Evolutionary conservation across 495 filamentous ascomycete genomes (phyloP).

Genomic region (Wilcoxina mikolae): DNA sequence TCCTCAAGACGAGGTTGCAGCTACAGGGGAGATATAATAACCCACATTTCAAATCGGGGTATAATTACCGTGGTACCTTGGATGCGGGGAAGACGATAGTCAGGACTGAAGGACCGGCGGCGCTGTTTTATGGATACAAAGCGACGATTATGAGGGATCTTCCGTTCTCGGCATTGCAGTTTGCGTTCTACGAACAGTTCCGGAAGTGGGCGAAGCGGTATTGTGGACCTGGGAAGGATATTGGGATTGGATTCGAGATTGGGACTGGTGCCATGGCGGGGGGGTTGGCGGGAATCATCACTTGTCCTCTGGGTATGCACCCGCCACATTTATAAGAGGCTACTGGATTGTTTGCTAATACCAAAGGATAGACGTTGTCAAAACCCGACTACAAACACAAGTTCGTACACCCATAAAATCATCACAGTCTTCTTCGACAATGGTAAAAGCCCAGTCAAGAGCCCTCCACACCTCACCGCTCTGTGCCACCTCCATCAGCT

Average conservation of each 20-base stretch:
- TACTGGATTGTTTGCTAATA: not conserved
- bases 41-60: conserved; percentile 78
- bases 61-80: conserved; percentile 71
- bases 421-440: conserved; percentile 7
- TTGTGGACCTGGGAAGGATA: conserved; percentile 48
- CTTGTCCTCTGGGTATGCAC: conserved; percentile 54
- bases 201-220: conserved; percentile 65
- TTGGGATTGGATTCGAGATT: conserved; percentile 73
- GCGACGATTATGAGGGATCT: conserved; percentile 89
- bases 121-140: conserved; percentile 87
- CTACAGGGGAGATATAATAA: conserved; percentile 92
- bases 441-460: not conserved
- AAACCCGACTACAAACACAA: conserved; percentile 94
- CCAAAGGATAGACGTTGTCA: conserved; percentile 61
- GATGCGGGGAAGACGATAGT: conserved; percentile 77
- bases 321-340: not conserved
- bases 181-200: conserved; percentile 94
- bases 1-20: conserved; percentile 87
- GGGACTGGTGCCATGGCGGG: conserved; percentile 82
- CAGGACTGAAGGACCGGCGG: conserved; percentile 60
- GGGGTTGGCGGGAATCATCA: conserved; percentile 84
- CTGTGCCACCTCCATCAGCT: conserved; percentile 69
- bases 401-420: conserved; percentile 39
- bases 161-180: conserved; percentile 88
- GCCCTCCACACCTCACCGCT: conserved; percentile 10